Evolutionary conservation across 2,329 filamentous ascomycete species (phyloP), one percentile per base, ranked within the genome.

Genomic region (Curvularia verruculosa): DNA sequence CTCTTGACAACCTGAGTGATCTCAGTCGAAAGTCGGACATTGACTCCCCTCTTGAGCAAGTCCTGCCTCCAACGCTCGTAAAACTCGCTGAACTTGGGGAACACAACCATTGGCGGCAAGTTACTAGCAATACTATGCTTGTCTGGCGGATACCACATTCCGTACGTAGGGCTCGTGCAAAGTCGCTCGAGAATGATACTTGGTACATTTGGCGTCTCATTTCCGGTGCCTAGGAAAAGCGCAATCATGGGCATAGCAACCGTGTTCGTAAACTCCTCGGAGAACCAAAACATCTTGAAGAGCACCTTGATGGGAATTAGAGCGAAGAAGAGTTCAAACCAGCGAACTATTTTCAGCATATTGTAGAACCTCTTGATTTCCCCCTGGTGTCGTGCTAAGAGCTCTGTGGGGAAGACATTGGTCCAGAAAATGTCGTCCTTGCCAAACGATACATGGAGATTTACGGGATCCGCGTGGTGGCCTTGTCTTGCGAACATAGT

Each of bases 141-240:
- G 63, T 82, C 81, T 9, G 77, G 73, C 2, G 82, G 79, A 63
- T 84, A 85, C 83, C 83, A 86, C 82, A 86, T 84, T 43, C 83
- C 83, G 57, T 84, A 84, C 1, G 83, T 85, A 0, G 83, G 82
- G 61, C 80, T 82, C 1, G 80, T 82, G 64, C 75, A 80, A 1
- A 83, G 71, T 10, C 81, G 65, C 61, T 83, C 81, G 13, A 92
- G 79, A 31, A 92, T 86, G 23, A 88, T 87, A 40, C 83, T 84
- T 0, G 89, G 86, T 0, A 92, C 88, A 60, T 90, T 86, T 0
- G 88, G 85, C 0, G 89, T 89, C 65, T 90, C 87, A 63, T 92
- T 92, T 1, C 89, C 88, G 5, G 89, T 91, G 0, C 89, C 89
- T 0, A 92, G 79, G 69, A 92, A 91, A 1, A 92, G 78, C 0